Conservation (phyloP, 140 eudicot genomes). For the Erigeron philadelphicus region DNA sequence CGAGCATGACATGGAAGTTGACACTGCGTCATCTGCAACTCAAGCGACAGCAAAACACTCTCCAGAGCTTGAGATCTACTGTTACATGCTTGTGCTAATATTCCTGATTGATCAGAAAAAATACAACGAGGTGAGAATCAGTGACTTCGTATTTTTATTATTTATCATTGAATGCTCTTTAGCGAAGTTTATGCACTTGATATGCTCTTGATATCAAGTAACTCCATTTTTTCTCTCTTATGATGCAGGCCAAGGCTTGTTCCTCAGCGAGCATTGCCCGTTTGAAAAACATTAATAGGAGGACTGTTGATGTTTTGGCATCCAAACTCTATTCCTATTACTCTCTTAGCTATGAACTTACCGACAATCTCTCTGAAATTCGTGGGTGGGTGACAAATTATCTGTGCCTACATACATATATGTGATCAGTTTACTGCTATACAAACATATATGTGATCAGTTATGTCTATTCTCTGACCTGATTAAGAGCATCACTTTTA, state of each 20-base stretch:
- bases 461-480: slow-evolving; percentile 12
- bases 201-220: not conserved
- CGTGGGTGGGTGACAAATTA: slow-evolving; percentile 64
- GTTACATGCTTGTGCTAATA: slow-evolving; percentile 82
- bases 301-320: slow-evolving; percentile 85
- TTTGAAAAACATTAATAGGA: slow-evolving; percentile 65
- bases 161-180: slow-evolving; percentile 4
- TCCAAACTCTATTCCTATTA: slow-evolving; percentile 73
- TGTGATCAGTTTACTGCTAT: not conserved
- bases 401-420: not conserved
- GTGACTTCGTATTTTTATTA: not conserved
- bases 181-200: not conserved
- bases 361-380: slow-evolving; percentile 82
- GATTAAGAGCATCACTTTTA: slow-evolving; percentile 13
- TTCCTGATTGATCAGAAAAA: slow-evolving; percentile 80
- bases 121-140: slow-evolving; percentile 52
- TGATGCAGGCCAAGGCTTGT: slow-evolving; percentile 82
- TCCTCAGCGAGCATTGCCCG: slow-evolving; percentile 88
- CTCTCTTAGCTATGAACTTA: slow-evolving; percentile 79
- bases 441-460: not conserved
- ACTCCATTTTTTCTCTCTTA: slow-evolving; percentile 1
- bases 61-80: slow-evolving; percentile 83
- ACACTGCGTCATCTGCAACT: slow-evolving; percentile 65
- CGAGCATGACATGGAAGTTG: slow-evolving; percentile 85
- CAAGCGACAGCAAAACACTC: slow-evolving; percentile 54